Percentiles rank a stretch among this genome's conserved stretches.
phyloP scores from a whole-genome alignment of 1,284 basidiomycete genomes.

The Pseudozyma sp. region DNA sequence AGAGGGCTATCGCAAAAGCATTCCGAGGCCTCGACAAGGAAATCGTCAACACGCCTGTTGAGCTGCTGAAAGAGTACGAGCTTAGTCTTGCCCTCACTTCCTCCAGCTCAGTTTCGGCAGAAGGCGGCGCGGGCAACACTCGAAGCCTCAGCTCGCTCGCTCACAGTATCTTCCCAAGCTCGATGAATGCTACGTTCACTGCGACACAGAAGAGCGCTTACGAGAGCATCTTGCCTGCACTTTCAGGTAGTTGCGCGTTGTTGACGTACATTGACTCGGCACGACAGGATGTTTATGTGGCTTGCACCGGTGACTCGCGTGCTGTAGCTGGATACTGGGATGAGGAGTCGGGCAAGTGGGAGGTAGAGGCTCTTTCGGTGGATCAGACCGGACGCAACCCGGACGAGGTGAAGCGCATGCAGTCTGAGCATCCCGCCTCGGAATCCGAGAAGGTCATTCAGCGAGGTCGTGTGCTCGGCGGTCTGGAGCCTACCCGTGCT shows the following conservation, averaged over 20 bases:
- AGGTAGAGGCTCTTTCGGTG: conserved; percentile 88
- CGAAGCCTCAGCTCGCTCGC: conserved; percentile 63
- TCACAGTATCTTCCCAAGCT: conserved; percentile 64
- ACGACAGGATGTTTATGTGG: conserved; percentile 71
- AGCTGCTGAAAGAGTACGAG: conserved; percentile 74
- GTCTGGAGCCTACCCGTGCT: conserved; percentile 91
- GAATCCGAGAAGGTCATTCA: conserved; percentile 85
- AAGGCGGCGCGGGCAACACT: conserved; percentile 36
- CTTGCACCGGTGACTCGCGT: conserved; percentile 91
- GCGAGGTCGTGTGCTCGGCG: conserved; percentile 78
- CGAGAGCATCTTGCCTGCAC: conserved; percentile 65
- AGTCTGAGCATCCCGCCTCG: conserved; percentile 80
- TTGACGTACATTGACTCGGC: conserved; percentile 67
- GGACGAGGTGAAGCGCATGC: conserved; percentile 81
- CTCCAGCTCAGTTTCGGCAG: conserved; percentile 45
- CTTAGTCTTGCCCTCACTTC: conserved; percentile 70
- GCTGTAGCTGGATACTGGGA: conserved; percentile 93
- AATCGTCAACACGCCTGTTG: conserved; percentile 80
- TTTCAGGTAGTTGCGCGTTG: conserved; percentile 65
- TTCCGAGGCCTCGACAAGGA: conserved; percentile 83
- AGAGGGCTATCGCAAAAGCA: conserved; percentile 80
- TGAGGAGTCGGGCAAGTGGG: conserved; percentile 75
- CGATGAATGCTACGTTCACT: conserved; percentile 50
- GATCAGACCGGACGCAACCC: conserved; percentile 95
- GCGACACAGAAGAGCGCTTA: conserved; percentile 64